phyloP scores from a whole-genome alignment of 495 filamentous ascomycete species.

The Cryomyces minteri region DNA sequence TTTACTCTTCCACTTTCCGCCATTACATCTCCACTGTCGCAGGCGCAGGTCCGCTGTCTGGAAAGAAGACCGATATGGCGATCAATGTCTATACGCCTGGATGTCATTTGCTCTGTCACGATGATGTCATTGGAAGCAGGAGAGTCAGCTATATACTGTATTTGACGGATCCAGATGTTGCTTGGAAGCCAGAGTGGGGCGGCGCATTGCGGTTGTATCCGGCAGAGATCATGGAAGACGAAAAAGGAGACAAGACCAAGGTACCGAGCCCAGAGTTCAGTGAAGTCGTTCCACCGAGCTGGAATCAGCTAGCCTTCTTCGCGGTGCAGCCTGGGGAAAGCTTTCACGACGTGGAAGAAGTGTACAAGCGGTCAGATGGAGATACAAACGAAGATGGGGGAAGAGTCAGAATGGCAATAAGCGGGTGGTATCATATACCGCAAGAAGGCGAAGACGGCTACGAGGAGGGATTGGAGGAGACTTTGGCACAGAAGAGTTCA shows the following conservation, averaged over 20 bases:
- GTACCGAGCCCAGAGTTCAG: slow-evolving; percentile 53
- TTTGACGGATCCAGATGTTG: slow-evolving; percentile 75
- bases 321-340: slow-evolving; percentile 93
- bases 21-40: slow-evolving; percentile 74
- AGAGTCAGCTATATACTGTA: slow-evolving; percentile 95
- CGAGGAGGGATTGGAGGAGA: slow-evolving; percentile 71
- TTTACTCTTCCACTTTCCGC: slow-evolving; percentile 83
- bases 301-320: slow-evolving; percentile 96
- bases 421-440: slow-evolving; percentile 98
- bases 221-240: slow-evolving; percentile 43
- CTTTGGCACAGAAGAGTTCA: slow-evolving; percentile 70
- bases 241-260: slow-evolving; percentile 47
- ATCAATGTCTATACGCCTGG: slow-evolving; percentile 97
- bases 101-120: slow-evolving; percentile 88
- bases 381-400: slow-evolving; percentile 44
- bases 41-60: slow-evolving; percentile 68
- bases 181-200: slow-evolving; percentile 89
- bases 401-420: slow-evolving; percentile 88
- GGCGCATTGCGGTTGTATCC: slow-evolving; percentile 83
- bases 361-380: slow-evolving; percentile 50
- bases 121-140: slow-evolving; percentile 92
- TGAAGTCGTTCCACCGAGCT: slow-evolving; percentile 60
- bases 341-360: slow-evolving; percentile 98
- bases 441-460: slow-evolving; percentile 92
- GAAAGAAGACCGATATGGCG: slow-evolving; percentile 96